Conservation (phyloP, 371 early-diverging fungal species). For the Racocetra persica region DNA sequence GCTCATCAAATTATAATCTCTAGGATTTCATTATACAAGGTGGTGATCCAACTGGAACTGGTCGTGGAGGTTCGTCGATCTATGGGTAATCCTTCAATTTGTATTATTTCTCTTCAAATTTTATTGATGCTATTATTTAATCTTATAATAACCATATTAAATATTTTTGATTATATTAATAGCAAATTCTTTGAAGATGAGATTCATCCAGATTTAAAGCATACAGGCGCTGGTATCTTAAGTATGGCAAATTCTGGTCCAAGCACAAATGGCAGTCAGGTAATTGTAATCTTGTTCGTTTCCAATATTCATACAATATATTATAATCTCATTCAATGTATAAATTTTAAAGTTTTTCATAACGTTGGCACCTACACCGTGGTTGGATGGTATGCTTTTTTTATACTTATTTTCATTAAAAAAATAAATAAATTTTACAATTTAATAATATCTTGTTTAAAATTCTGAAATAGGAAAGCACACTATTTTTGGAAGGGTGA, state of each 20-base stretch:
- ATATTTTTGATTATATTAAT: neutral
- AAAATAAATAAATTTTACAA: neutral
- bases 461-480: conserved; percentile 59
- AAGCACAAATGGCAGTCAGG: conserved; percentile 86
- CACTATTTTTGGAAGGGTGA: conserved; percentile 76
- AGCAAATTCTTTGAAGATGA: conserved; percentile 83
- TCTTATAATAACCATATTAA: neutral
- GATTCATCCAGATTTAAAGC: conserved; percentile 72
- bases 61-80: conserved; percentile 71
- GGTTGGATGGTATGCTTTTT: conserved; percentile 72
- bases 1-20: neutral
- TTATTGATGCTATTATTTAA: neutral
- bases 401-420: neutral
- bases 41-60: conserved; percentile 66
- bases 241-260: conserved; percentile 91
- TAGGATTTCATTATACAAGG: conserved; percentile 88
- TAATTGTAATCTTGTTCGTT: conserved; percentile 40
- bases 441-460: conserved; percentile 2
- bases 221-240: conserved; percentile 80
- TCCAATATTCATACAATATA: neutral
- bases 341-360: conserved; percentile 63
- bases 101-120: neutral
- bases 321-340: conserved; percentile 25
- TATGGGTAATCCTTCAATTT: conserved; percentile 61
- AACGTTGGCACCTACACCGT: conserved; percentile 71